These are phyloP conservation scores for Aspergillus udagawae DNA, from an alignment of 2,329 filamentous ascomycete genomes.

Conservation along the genomic window DNA sequence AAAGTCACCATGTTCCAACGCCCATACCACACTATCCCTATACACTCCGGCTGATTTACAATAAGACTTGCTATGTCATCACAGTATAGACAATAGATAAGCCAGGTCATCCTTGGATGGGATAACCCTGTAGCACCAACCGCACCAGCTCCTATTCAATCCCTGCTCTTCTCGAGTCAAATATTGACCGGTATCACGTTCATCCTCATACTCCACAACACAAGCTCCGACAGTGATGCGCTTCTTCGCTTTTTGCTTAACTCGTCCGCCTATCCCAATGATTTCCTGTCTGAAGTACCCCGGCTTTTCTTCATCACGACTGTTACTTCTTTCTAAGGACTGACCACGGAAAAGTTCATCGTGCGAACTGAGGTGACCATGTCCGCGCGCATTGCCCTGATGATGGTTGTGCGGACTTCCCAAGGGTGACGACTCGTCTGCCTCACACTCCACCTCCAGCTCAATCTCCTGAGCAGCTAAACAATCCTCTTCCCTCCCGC, in stretches of 20 bases:
- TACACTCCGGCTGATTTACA: background rate
- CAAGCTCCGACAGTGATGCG: slow-evolving; percentile 77
- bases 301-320: slow-evolving; percentile 44
- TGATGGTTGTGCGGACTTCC: slow-evolving; percentile 25
- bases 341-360: slow-evolving; percentile 11
- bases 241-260: slow-evolving; percentile 84
- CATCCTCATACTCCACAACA: slow-evolving; percentile 81
- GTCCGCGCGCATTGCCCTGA: slow-evolving; percentile 11
- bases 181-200: slow-evolving; percentile 62
- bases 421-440: slow-evolving; percentile 52
- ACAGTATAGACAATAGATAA: too few relatives aligned
- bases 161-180: slow-evolving; percentile 68
- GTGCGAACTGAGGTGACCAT: slow-evolving; percentile 13
- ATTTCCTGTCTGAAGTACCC: slow-evolving; percentile 86
- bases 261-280: slow-evolving; percentile 80
- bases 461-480: slow-evolving; percentile 73
- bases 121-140: slow-evolving; percentile 80
- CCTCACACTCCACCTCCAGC: slow-evolving; percentile 80
- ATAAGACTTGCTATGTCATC: background rate
- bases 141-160: slow-evolving; percentile 75
- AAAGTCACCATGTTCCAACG: background rate
- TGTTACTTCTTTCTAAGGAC: slow-evolving; percentile 11
- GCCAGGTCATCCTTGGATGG: slow-evolving; percentile 50
- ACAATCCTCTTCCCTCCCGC: slow-evolving; percentile 72
- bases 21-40: background rate